Conservation (phyloP, 129 eudicot species). For the Helianthus tuberosus region DNA sequence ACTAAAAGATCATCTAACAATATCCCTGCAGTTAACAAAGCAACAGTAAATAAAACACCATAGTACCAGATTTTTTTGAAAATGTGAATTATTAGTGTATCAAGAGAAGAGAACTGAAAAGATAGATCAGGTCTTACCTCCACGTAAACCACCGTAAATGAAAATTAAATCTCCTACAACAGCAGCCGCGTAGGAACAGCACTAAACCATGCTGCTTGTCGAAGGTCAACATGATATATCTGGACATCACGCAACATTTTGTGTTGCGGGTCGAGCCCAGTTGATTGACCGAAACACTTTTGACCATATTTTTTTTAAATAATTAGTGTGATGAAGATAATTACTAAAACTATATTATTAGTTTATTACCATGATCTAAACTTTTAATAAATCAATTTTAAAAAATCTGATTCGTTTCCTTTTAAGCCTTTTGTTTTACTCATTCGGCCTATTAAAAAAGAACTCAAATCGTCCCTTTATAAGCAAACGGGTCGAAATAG, state of each 20-base stretch:
- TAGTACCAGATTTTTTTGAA: no score
- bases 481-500: neutral
- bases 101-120: no score
- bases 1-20: no score
- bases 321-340: no score
- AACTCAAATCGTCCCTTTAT: neutral
- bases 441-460: neutral
- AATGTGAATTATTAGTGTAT: no score
- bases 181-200: slow-evolving; percentile 42
- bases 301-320: neutral
- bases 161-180: slow-evolving; percentile 87
- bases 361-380: neutral
- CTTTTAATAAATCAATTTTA: neutral
- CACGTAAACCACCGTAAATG: slow-evolving; percentile 96
- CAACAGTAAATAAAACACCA: no score
- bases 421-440: neutral
- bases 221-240: no score
- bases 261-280: neutral
- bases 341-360: no score
- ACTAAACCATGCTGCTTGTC: no score
- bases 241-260: neutral
- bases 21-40: no score
- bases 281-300: neutral
- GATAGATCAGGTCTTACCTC: slow-evolving; percentile 58
- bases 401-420: neutral